A percentile compares a stretch with the other conserved stretches of the same genome.
Conservation (phyloP, 2,329 filamentous ascomycete species). For the Simplicillium sp. region DNA sequence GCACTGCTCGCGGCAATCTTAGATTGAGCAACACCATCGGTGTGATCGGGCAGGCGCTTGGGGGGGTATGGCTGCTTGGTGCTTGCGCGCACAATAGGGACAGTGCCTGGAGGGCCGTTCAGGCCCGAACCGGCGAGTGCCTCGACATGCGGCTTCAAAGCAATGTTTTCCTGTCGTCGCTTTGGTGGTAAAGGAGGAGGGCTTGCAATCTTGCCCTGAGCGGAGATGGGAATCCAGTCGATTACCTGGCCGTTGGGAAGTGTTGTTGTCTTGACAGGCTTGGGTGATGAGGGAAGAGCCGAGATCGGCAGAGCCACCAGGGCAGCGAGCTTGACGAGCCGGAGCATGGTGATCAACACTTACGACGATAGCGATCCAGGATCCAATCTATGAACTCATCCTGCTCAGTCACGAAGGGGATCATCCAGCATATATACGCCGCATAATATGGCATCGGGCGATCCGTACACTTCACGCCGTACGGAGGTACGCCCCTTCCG, state of each 20-base stretch:
- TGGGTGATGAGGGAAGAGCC: background rate
- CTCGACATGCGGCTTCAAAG: background rate
- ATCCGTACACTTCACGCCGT: too few relatives aligned
- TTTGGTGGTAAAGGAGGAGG: conserved; percentile 3
- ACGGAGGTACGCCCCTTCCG: too few relatives aligned
- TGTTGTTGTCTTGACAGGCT: conserved; percentile 8
- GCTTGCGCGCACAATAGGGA: conserved; percentile 9
- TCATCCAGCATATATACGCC: too few relatives aligned
- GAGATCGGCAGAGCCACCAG: too few relatives aligned
- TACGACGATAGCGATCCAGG: too few relatives aligned
- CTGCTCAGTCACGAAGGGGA: too few relatives aligned
- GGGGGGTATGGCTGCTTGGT: conserved; percentile 3
- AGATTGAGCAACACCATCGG: background rate
- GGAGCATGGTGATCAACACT: too few relatives aligned
- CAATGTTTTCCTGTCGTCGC: background rate
- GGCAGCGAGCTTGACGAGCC: too few relatives aligned
- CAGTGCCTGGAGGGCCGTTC: conserved; percentile 9
- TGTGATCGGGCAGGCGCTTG: conserved; percentile 7
- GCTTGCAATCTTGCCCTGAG: conserved; percentile 8
- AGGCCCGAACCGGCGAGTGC: conserved; percentile 1
- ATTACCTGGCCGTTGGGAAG: conserved; percentile 8
- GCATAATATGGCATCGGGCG: too few relatives aligned
- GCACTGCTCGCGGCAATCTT: conserved; percentile 1
- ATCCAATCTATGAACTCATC: too few relatives aligned
- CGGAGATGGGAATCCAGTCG: conserved; percentile 10